Conservation (phyloP, 805 yeast genomes). For the Blastobotrys mokoenaii region DNA sequence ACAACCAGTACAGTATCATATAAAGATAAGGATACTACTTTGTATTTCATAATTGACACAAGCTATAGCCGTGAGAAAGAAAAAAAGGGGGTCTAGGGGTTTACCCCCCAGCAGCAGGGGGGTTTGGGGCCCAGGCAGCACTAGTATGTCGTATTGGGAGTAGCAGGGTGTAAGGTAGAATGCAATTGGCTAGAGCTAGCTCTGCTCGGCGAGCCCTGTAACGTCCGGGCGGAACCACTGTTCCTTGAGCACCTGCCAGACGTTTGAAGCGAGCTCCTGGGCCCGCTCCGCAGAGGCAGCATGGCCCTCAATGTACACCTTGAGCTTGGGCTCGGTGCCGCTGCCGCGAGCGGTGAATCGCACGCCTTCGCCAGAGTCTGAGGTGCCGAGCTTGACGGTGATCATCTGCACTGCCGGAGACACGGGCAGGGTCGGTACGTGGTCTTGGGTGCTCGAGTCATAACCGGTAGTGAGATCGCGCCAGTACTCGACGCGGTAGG, state of each 20-base stretch:
- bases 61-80: no score
- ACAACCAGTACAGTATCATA: no score
- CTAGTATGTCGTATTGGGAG: no score
- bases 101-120: no score
- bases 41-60: no score
- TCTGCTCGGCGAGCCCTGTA: conserved; percentile 30
- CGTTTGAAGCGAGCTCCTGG: conserved; percentile 41
- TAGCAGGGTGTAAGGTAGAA: no score
- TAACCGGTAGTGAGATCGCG: conserved; percentile 79
- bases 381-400: conserved; percentile 42
- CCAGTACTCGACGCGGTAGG: conserved; percentile 52
- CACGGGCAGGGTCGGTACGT: conserved; percentile 57
- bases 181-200: no score
- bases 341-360: conserved; percentile 87
- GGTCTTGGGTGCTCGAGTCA: conserved; percentile 57
- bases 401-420: conserved; percentile 81
- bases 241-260: conserved; percentile 61
- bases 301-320: conserved; percentile 79
- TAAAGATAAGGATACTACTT: no score
- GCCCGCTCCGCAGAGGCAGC: conserved; percentile 44
- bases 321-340: conserved; percentile 93
- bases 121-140: no score
- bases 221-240: conserved; percentile 65
- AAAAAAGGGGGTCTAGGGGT: no score
- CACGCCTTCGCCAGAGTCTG: conserved; percentile 33